These are phyloP conservation scores for Pythium scleroteichum DNA, from an alignment of 352 stramenopile species.

Conservation along the genomic window DNA sequence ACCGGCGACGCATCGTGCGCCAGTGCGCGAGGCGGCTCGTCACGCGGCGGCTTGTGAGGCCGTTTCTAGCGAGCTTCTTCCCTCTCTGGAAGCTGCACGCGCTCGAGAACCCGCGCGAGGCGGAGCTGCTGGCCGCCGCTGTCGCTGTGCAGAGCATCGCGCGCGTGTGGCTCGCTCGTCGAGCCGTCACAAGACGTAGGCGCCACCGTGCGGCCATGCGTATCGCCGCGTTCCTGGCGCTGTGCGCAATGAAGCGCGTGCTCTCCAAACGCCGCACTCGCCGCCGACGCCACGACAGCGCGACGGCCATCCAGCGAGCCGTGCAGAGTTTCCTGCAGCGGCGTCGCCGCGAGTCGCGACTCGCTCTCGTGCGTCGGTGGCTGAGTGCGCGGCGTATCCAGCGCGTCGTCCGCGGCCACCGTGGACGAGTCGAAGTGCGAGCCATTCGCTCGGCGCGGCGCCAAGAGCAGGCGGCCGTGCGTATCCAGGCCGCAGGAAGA, in stretches of 20 bases:
- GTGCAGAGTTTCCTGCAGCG: constrained; percentile 33
- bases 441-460: not conserved
- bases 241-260: constrained; percentile 29
- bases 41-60: constrained; percentile 35
- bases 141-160: constrained; percentile 45
- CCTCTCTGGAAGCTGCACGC: constrained; percentile 30
- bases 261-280: constrained; percentile 12
- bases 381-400: constrained; percentile 45
- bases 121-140: constrained; percentile 35
- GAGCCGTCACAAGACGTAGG: constrained; percentile 10
- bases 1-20: constrained; percentile 34
- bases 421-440: constrained; percentile 22
- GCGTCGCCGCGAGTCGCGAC: not conserved
- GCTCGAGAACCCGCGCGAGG: not conserved
- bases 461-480: constrained; percentile 13
- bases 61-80: constrained; percentile 35
- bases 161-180: constrained; percentile 28
- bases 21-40: constrained; percentile 43
- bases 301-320: constrained; percentile 37
- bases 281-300: constrained; percentile 20
- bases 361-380: constrained; percentile 32
- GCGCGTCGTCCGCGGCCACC: constrained; percentile 37
- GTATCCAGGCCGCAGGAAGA: constrained; percentile 31
- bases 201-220: constrained; percentile 30
- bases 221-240: constrained; percentile 38